Conservation (phyloP, 1,284 basidiomycete species). For the Neolentinus lepideus region DNA sequence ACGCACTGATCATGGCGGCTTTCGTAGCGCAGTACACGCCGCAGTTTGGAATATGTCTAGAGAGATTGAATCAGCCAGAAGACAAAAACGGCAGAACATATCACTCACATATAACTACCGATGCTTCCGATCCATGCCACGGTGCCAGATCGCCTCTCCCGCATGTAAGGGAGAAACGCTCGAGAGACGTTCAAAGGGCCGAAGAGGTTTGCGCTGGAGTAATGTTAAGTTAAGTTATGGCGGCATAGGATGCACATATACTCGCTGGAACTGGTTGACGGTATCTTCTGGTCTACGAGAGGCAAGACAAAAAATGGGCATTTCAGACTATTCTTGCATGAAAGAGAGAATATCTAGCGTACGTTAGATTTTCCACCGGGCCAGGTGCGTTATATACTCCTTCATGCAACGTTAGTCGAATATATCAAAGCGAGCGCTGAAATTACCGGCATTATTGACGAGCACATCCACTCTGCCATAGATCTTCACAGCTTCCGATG, state of each 20-base stretch:
- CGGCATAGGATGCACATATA: neutral
- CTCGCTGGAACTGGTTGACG: neutral
- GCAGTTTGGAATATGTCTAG: neutral
- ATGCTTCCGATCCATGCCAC: neutral
- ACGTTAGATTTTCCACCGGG: neutral
- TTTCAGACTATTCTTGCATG: neutral
- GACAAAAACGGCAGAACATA: neutral
- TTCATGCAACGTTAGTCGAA: neutral
- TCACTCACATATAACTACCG: neutral
- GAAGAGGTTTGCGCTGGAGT: neutral
- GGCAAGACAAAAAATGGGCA: neutral
- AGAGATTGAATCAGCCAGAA: neutral
- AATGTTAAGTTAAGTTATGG: neutral
- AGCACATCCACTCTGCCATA: constrained; percentile 9
- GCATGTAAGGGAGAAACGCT: neutral
- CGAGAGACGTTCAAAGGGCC: neutral
- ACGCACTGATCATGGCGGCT: neutral
- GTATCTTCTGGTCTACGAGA: neutral
- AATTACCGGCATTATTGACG: constrained; percentile 9
- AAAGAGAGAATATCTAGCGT: neutral
- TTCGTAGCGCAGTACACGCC: neutral
- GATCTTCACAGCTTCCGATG: constrained; percentile 1
- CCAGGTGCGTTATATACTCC: neutral
- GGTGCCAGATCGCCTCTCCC: neutral
- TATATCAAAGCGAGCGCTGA: no score